Conservation (phyloP, 768 basidiomycete genomes). For the Chiua virens region DNA sequence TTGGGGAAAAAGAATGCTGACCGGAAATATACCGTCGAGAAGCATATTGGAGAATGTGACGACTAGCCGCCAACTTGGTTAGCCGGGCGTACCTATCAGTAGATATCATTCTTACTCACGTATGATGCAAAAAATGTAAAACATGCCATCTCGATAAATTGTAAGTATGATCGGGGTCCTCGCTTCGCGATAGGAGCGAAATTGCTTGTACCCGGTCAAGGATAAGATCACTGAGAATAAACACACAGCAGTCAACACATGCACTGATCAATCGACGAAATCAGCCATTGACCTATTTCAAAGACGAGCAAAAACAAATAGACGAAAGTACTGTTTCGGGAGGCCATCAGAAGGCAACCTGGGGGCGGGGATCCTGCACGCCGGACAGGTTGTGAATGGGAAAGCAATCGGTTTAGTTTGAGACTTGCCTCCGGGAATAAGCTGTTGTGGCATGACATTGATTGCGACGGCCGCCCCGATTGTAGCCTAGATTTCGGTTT, state of each 20-base stretch:
- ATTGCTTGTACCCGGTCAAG: conserved; percentile 4
- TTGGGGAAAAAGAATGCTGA: neutral
- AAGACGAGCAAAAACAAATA: conserved; percentile 12
- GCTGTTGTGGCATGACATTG: neutral
- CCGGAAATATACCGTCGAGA: conserved; percentile 8
- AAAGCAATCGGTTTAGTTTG: neutral
- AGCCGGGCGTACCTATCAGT: no score
- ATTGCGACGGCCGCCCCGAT: conserved; percentile 4
- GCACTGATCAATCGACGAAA: neutral
- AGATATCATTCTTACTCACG: conserved; percentile 5
- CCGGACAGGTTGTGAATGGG: neutral
- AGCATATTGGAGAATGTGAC: conserved; percentile 15
- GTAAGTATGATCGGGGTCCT: neutral
- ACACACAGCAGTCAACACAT: neutral
- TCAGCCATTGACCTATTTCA: conserved; percentile 3
- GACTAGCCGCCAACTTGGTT: conserved; percentile 4
- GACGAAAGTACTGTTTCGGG: conserved; percentile 1
- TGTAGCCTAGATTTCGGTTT: conserved; percentile 1
- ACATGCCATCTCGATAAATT: conserved; percentile 16
- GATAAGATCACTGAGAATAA: conserved; percentile 3
- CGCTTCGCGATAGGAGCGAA: conserved; percentile 4
- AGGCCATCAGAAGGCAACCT: neutral
- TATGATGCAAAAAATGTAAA: conserved; percentile 19
- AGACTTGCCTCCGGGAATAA: conserved; percentile 7
- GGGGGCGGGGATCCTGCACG: neutral